Evolutionary conservation across 257 asterid genomes (phyloP).

Genomic region (Ajuga chamaepitys): DNA sequence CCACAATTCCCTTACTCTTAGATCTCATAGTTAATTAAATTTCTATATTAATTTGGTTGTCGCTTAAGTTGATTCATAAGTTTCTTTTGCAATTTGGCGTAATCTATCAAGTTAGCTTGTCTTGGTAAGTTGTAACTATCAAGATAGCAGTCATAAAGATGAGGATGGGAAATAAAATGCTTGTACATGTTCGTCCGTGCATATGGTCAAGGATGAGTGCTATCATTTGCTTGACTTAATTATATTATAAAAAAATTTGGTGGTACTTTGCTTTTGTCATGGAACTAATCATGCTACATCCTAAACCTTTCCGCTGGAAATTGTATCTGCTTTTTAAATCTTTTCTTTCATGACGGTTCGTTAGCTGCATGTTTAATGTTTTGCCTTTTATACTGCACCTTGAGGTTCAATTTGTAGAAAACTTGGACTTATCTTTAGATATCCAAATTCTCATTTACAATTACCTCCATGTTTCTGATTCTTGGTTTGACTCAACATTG

Average conservation of each 20-base stretch:
- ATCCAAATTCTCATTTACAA: background rate
- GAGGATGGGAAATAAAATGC: background rate
- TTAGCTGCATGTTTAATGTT: background rate
- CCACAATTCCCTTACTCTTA: background rate
- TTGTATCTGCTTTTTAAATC: background rate
- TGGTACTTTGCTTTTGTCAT: background rate
- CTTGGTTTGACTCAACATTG: background rate
- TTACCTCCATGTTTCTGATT: slow-evolving; percentile 1
- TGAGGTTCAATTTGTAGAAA: background rate
- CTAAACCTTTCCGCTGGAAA: background rate
- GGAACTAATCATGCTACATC: background rate
- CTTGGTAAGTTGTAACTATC: background rate
- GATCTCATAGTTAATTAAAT: background rate
- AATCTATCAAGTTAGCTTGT: background rate
- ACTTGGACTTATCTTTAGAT: background rate
- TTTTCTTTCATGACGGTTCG: background rate
- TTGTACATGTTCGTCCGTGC: background rate
- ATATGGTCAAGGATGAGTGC: background rate
- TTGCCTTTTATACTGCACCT: background rate
- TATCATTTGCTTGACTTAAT: background rate
- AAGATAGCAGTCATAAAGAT: background rate
- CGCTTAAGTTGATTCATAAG: background rate
- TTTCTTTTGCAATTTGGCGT: background rate
- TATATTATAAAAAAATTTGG: background rate
- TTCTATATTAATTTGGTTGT: background rate